Conservation (phyloP, 495 filamentous ascomycete genomes). For the Podospora fimiseda region DNA sequence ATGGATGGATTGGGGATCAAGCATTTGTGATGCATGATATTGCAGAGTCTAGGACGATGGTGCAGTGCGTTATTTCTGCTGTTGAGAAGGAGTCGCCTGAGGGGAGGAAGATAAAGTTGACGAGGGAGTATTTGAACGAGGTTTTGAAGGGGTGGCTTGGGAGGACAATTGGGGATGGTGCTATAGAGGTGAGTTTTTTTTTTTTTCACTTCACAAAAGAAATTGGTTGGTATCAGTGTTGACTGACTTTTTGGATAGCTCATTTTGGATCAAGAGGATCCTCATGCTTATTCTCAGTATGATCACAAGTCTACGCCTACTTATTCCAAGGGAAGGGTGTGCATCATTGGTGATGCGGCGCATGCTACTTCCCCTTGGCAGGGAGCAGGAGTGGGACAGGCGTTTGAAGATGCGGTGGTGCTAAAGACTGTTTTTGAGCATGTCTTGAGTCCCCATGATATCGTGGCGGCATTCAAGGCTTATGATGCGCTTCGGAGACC, state of each 20-base stretch:
- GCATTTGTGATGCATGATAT: conserved; percentile 13
- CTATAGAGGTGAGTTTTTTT: not conserved
- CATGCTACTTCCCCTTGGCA: conserved; percentile 38
- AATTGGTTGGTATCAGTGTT: no score
- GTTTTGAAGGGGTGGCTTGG: not conserved
- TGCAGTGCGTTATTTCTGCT: conserved; percentile 11
- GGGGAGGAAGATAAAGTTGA: not conserved
- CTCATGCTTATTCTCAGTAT: not conserved
- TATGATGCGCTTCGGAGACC: conserved; percentile 20
- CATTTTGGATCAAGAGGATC: not conserved
- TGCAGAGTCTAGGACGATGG: conserved; percentile 6
- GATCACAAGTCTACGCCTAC: conserved; percentile 16
- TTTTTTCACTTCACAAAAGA: not conserved
- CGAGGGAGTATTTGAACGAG: not conserved
- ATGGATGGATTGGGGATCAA: conserved; percentile 18
- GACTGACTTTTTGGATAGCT: no score
- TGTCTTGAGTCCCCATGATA: not conserved
- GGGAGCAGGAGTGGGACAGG: conserved; percentile 37
- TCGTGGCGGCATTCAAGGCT: conserved; percentile 9
- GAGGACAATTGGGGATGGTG: not conserved
- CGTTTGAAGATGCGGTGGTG: conserved; percentile 35
- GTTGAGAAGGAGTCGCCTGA: conserved; percentile 2
- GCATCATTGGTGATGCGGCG: conserved; percentile 37
- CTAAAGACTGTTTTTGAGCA: conserved; percentile 1
- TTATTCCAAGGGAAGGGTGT: conserved; percentile 24